Conservation (phyloP, 208 protist species). For the Histomonas meleagridis region DNA sequence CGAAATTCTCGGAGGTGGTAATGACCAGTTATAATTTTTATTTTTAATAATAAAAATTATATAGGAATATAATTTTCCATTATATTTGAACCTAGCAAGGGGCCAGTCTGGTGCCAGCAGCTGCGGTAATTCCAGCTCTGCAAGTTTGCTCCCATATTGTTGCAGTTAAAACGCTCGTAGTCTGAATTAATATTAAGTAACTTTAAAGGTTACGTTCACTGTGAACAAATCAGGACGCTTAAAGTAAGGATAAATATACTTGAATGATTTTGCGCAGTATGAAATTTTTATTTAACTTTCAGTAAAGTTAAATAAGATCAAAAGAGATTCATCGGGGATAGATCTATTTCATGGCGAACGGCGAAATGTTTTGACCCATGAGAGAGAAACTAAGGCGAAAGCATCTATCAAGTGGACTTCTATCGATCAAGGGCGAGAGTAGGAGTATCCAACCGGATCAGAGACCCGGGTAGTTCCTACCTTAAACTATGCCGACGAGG, state of each 20-base stretch:
- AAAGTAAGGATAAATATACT: background rate
- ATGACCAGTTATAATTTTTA: background rate
- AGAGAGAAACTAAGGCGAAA: conserved; percentile 65
- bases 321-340: conserved; percentile 45
- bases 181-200: background rate
- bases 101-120: conserved; percentile 43
- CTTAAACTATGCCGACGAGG: conserved; percentile 64
- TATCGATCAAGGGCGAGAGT: conserved; percentile 67
- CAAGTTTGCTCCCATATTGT: conserved; percentile 41
- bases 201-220: no score
- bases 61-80: background rate
- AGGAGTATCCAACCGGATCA: conserved; percentile 66
- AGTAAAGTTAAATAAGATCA: no score
- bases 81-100: background rate
- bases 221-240: background rate
- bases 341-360: conserved; percentile 59
- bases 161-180: conserved; percentile 44
- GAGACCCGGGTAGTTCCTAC: conserved; percentile 66
- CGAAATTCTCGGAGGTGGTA: conserved; percentile 2
- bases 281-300: background rate
- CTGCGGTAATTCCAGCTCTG: conserved; percentile 46
- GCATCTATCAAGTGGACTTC: conserved; percentile 62
- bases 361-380: conserved; percentile 64
- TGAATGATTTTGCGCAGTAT: background rate
- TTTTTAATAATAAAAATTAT: background rate